Evolutionary conservation across 768 basidiomycete species (phyloP).

Genomic region (Mycena crocata): DNA sequence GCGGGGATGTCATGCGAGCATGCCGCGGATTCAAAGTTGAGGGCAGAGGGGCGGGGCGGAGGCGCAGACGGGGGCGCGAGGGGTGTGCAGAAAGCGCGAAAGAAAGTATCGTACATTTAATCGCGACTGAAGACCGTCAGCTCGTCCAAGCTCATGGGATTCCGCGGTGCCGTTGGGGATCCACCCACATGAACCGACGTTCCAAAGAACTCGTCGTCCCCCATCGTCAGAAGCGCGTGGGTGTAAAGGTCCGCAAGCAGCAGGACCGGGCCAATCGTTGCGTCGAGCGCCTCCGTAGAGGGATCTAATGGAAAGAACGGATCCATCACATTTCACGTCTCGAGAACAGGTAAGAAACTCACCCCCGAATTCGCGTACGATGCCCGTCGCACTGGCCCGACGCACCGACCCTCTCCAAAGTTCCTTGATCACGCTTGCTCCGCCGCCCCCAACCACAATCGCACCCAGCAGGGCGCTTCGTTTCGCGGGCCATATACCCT

Average conservation of each 20-base stretch:
- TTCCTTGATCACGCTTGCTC: conserved; percentile 77
- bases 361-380: conserved; percentile 25
- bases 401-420: conserved; percentile 79
- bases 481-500: conserved; percentile 68
- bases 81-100: too few relatives aligned
- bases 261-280: conserved; percentile 72
- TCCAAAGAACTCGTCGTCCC: conserved; percentile 96
- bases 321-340: not conserved
- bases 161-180: conserved; percentile 56
- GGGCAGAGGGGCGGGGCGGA: too few relatives aligned
- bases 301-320: not conserved
- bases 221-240: conserved; percentile 89
- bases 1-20: too few relatives aligned
- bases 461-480: conserved; percentile 68
- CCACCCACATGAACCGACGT: conserved; percentile 36
- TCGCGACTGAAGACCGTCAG: conserved; percentile 77
- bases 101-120: too few relatives aligned
- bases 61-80: too few relatives aligned
- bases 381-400: conserved; percentile 44
- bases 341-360: not conserved
- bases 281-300: conserved; percentile 56
- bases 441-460: conserved; percentile 59
- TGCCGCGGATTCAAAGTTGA: too few relatives aligned
- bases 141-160: conserved; percentile 87
- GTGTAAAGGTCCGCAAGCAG: conserved; percentile 86